Conservation (phyloP, 2,329 filamentous ascomycete genomes). For the Colletotrichum tabaci region DNA sequence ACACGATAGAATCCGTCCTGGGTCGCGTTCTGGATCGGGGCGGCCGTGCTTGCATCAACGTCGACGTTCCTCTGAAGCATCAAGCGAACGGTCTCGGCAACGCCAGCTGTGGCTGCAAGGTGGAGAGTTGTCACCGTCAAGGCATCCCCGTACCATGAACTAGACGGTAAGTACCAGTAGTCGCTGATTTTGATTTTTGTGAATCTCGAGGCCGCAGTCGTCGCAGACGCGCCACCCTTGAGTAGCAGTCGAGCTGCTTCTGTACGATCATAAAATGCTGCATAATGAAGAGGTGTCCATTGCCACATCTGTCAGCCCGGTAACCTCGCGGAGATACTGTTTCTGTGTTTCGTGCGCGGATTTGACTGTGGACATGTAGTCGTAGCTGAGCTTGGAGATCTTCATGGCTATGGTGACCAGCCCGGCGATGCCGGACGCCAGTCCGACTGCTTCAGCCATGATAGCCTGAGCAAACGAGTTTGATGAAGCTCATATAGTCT, state of each 20-base stretch:
- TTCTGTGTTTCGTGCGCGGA: too few relatives aligned
- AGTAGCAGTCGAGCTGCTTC: background rate
- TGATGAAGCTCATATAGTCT: too few relatives aligned
- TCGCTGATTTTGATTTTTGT: background rate
- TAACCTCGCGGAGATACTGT: too few relatives aligned
- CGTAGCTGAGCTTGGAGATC: too few relatives aligned
- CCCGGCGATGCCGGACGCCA: too few relatives aligned
- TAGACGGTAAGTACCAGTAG: background rate
- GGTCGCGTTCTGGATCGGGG: too few relatives aligned
- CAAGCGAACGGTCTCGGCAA: background rate
- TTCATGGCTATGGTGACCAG: too few relatives aligned
- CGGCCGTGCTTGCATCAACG: background rate
- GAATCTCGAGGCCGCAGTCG: background rate
- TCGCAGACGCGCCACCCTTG: background rate
- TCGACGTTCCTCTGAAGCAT: background rate
- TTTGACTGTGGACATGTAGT: too few relatives aligned
- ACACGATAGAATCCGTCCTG: background rate
- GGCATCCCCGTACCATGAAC: background rate
- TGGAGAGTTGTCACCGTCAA: background rate
- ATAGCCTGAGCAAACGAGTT: too few relatives aligned
- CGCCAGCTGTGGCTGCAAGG: background rate
- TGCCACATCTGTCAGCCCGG: too few relatives aligned
- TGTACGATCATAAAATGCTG: background rate
- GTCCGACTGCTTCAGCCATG: too few relatives aligned
- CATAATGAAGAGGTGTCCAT: background rate